Conservation (phyloP, 192 early-diverging fungal species). For the Neocallimastix lanati region DNA sequence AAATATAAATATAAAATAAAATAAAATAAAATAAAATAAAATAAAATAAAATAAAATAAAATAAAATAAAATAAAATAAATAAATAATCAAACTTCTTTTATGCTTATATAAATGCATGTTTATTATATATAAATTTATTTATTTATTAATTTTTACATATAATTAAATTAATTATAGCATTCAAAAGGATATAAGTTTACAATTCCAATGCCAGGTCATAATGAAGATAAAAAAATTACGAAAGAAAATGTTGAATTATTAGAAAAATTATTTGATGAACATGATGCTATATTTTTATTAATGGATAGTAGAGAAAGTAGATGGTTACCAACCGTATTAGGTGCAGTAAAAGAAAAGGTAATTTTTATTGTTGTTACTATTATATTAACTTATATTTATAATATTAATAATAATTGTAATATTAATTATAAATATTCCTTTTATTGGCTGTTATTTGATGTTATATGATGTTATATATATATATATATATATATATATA, state of each 20-base stretch:
- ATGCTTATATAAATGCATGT: too few species aligned
- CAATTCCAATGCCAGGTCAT: constrained; percentile 98
- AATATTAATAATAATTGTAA: too few species aligned
- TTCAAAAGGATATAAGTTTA: constrained; percentile 43
- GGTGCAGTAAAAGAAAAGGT: constrained; percentile 47
- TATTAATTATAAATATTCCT: too few species aligned
- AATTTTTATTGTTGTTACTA: neutral
- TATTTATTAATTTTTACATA: neutral
- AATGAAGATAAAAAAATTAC: constrained; percentile 14
- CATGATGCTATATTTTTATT: constrained; percentile 83
- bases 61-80: too few species aligned
- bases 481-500: too few species aligned
- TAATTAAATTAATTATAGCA: constrained; percentile 19
- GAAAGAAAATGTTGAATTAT: constrained; percentile 18
- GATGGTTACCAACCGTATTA: constrained; percentile 86
- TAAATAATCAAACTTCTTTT: too few species aligned
- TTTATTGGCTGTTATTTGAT: too few species aligned
- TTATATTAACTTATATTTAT: neutral
- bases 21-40: too few species aligned
- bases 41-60: too few species aligned
- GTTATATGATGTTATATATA: too few species aligned
- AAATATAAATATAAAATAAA: neutral
- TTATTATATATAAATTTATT: neutral
- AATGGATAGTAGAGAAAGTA: constrained; percentile 85
- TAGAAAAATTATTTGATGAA: constrained; percentile 41